phyloP scores from a whole-genome alignment of 176 grass and related monocot genomes.

The Oryza glaberrima region DNA sequence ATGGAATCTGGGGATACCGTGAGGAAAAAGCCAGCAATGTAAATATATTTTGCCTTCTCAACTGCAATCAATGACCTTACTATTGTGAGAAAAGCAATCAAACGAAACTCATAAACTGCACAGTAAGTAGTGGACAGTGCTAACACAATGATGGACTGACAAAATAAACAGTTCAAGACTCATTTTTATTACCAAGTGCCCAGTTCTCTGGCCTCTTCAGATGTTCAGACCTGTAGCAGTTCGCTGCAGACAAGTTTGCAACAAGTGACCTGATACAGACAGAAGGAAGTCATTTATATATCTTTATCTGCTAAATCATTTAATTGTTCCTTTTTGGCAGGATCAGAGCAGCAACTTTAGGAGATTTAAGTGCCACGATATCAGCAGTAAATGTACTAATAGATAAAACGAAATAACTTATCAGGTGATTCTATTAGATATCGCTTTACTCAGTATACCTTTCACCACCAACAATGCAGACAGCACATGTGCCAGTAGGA shows the following conservation, averaged over 20 bases:
- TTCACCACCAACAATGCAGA: conserved; percentile 82
- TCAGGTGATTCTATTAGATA: background rate
- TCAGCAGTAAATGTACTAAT: background rate
- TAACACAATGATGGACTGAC: background rate
- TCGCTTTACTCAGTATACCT: conserved; percentile 37
- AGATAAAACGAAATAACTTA: background rate
- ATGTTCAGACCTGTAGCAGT: conserved; percentile 79
- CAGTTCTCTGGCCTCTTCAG: conserved; percentile 80
- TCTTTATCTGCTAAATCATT: background rate
- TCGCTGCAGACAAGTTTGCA: conserved; percentile 77
- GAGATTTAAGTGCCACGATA: background rate
- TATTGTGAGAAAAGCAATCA: conserved; percentile 15
- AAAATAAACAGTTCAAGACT: background rate
- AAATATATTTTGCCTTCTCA: conserved; percentile 96
- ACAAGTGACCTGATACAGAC: conserved; percentile 64
- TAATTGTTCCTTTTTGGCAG: background rate
- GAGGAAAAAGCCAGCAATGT: conserved; percentile 99
- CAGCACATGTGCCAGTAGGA: conserved; percentile 76
- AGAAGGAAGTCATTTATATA: background rate
- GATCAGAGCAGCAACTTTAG: background rate
- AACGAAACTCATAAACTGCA: background rate
- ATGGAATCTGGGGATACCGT: conserved; percentile 96
- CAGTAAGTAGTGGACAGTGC: background rate
- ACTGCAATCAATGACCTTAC: conserved; percentile 50
- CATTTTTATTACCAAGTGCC: conserved; percentile 63